Conservation (phyloP, 2,329 filamentous ascomycete genomes). For the Cladosporium phlei region DNA sequence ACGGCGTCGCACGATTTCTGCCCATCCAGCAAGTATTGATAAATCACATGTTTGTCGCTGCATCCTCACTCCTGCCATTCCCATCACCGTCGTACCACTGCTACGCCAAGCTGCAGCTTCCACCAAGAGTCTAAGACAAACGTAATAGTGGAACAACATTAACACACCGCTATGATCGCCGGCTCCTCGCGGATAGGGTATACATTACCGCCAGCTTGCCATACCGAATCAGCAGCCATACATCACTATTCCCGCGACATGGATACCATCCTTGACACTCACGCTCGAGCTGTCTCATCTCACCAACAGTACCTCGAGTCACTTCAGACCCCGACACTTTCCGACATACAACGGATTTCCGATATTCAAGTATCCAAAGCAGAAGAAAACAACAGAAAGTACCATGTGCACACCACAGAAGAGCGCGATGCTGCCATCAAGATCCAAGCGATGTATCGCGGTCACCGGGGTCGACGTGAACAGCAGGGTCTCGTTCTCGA, state of each 20-base stretch:
- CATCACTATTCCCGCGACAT: background rate
- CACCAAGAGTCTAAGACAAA: no score
- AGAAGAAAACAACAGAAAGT: conserved; percentile 22
- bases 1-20: no score
- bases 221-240: background rate
- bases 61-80: no score
- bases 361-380: conserved; percentile 25
- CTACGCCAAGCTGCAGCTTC: no score
- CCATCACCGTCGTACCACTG: no score
- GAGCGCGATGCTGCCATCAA: conserved; percentile 27
- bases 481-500: conserved; percentile 64
- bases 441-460: conserved; percentile 62
- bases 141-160: no score
- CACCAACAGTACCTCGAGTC: conserved; percentile 25
- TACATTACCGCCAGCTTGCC: no score
- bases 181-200: no score
- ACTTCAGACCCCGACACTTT: conserved; percentile 19
- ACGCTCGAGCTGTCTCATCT: conserved; percentile 8
- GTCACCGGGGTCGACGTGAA: conserved; percentile 68
- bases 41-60: no score
- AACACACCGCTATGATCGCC: no score
- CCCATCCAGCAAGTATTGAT: no score
- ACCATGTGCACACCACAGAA: conserved; percentile 20
- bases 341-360: conserved; percentile 21
- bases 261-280: conserved; percentile 1